These are phyloP conservation scores for Gentiana macrophylla DNA, from an alignment of 257 asterid genomes.

Conservation along the genomic window DNA sequence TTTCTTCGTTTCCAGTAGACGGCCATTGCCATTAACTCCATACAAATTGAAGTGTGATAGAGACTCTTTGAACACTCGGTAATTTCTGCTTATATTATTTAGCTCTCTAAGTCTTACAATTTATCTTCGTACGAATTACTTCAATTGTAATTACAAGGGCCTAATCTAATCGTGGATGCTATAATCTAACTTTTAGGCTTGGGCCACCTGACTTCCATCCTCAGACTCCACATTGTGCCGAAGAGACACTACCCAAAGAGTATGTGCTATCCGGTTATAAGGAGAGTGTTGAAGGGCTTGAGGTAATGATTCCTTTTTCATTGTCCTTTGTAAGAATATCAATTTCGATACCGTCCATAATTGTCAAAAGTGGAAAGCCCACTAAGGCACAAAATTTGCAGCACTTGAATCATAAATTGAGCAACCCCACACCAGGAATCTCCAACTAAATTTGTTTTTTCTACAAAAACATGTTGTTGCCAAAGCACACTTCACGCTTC, in stretches of 20 bases:
- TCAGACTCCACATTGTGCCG: slow-evolving; percentile 76
- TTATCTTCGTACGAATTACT: no score
- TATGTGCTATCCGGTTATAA: slow-evolving; percentile 81
- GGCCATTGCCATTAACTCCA: slow-evolving; percentile 47
- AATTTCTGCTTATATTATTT: slow-evolving; percentile 8
- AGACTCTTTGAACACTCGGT: slow-evolving; percentile 35
- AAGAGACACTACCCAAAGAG: slow-evolving; percentile 81
- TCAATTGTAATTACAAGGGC: no score
- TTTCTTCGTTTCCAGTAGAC: slow-evolving; percentile 36
- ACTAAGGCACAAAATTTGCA: no score
- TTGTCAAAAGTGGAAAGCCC: no score
- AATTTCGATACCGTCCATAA: neutral
- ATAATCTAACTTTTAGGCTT: slow-evolving; percentile 36
- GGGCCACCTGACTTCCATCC: slow-evolving; percentile 96
- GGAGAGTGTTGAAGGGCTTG: slow-evolving; percentile 92
- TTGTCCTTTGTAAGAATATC: neutral
- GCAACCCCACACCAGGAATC: no score
- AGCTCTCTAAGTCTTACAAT: neutral
- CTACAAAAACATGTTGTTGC: slow-evolving; percentile 7
- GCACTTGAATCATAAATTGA: no score
- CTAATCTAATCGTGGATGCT: no score
- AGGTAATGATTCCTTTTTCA: slow-evolving; percentile 33
- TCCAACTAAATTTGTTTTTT: neutral
- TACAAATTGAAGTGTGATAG: slow-evolving; percentile 84
- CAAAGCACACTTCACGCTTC: neutral